Base-by-base conservation (phyloP, 23 red algal genomes). In the Gracilaria gracilis region DNA sequence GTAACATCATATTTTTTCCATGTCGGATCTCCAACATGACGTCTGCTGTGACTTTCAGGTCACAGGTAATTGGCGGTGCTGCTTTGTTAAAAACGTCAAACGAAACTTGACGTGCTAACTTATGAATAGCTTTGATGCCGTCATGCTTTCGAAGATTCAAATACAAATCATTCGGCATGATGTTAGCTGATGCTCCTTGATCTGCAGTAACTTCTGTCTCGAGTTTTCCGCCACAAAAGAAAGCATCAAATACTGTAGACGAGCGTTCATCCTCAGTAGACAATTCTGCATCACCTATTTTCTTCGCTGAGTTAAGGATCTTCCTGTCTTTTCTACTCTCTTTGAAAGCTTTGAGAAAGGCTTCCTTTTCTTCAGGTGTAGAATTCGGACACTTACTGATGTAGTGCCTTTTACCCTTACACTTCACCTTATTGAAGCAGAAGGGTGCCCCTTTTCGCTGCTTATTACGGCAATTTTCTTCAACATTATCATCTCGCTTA, bases 171-270 rank as follows among this genome's bases (percentile, higher is more conserved):
- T 75, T 35, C 24, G 83, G 65, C 20, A 86, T 51, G 14, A 86
- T 71, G 46, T 86, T 86, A 8, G 39, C 66, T 28, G 61, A 64
- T 17, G 83, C 4, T 36, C 65, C 62, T 73, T 86, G 64, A 57
- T 74, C 39, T 7, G 61, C 64, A 51, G 48, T 44, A 15, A 86
- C 47, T 28, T 50, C 83, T 17, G 39, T 57, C 40, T 72, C 83
- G 6, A 75, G 20, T 8, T 64, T 46, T 70, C 40, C 28, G 39
- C 75, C 24, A 16, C 61, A 55, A 14, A 86, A 86, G 9, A 21
- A 55, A 20, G 46, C 65, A 36, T 67, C 67, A 39, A 75, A 86
- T 1, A 75, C 36, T 21, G 37, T 75, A 75, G 29, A 75, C 1
- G 34, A 46, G 4, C 36, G 5, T 19, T 44, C 1, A 9, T 40